These are phyloP conservation scores for Cladophialophora psammophila DNA, from an alignment of 2,329 filamentous ascomycete species.

Conservation along the genomic window DNA sequence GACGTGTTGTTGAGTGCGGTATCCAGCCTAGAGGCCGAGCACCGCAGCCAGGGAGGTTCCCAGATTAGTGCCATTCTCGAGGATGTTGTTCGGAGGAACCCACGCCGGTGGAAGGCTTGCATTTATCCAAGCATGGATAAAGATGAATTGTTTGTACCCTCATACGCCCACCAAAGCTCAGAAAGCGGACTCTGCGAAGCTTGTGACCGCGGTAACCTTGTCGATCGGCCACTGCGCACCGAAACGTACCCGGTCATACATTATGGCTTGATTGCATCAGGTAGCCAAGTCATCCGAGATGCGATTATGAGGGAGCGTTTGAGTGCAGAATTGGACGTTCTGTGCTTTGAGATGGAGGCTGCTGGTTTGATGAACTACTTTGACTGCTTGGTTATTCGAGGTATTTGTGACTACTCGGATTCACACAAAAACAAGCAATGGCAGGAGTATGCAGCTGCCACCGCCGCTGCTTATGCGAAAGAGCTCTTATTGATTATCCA, in stretches of 20 bases:
- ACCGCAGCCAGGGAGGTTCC: neutral
- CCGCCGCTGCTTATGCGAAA: constrained; percentile 44
- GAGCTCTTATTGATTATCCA: constrained; percentile 30
- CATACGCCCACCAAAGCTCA: neutral
- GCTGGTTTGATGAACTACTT: constrained; percentile 42
- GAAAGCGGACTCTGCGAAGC: neutral
- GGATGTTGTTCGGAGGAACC: neutral
- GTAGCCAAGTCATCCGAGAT: constrained; percentile 35
- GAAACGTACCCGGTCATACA: constrained; percentile 28
- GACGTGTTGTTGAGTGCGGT: constrained; percentile 38
- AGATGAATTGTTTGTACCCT: neutral
- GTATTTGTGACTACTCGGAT: constrained; percentile 53
- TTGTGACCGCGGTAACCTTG: neutral
- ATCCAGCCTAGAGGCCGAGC: constrained; percentile 28
- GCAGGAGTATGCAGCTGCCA: constrained; percentile 48
- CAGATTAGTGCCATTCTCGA: neutral
- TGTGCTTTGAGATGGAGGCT: constrained; percentile 47
- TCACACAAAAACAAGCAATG: constrained; percentile 50
- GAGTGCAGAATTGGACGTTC: constrained; percentile 26
- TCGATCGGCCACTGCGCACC: constrained; percentile 21
- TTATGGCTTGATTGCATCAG: constrained; percentile 41
- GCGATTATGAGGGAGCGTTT: constrained; percentile 25
- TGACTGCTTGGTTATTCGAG: constrained; percentile 51
- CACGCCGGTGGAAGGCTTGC: constrained; percentile 26
- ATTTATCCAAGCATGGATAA: neutral